Conservation (phyloP, 345 rosid genomes). For the Rhodomyrtus tomentosa region DNA sequence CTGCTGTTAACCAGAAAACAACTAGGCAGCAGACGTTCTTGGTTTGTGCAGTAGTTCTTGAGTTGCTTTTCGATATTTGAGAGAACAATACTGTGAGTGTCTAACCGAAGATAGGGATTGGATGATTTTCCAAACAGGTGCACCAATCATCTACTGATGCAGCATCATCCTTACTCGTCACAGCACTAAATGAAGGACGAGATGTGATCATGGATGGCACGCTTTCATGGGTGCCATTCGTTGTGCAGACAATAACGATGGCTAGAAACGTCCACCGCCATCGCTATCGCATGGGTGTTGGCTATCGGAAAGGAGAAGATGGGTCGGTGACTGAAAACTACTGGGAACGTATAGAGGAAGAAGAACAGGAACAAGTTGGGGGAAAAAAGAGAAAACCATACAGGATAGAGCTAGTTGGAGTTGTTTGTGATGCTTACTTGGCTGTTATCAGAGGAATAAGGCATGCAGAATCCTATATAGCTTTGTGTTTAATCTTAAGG, state of each 20-base stretch:
- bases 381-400: slow-evolving; percentile 59
- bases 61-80: background rate
- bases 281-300: slow-evolving; percentile 81
- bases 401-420: slow-evolving; percentile 91
- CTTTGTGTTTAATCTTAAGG: background rate
- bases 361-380: slow-evolving; percentile 31
- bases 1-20: background rate
- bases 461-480: slow-evolving; percentile 9
- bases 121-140: slow-evolving; percentile 32
- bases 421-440: slow-evolving; percentile 86
- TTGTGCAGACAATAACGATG: slow-evolving; percentile 82
- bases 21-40: background rate
- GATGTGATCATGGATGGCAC: slow-evolving; percentile 98
- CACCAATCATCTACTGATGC: slow-evolving; percentile 96
- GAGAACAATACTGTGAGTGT: background rate
- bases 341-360: slow-evolving; percentile 69
- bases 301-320: slow-evolving; percentile 49
- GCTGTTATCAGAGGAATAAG: slow-evolving; percentile 94
- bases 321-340: slow-evolving; percentile 69
- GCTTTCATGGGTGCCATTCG: slow-evolving; percentile 84
- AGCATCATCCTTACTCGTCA: slow-evolving; percentile 84
- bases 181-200: slow-evolving; percentile 85
- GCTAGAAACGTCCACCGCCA: slow-evolving; percentile 75
- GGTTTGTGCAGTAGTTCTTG: background rate
- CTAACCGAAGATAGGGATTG: background rate